Conservation (phyloP, 2,329 filamentous ascomycete species). For the Colletotrichum euphorbiae region DNA sequence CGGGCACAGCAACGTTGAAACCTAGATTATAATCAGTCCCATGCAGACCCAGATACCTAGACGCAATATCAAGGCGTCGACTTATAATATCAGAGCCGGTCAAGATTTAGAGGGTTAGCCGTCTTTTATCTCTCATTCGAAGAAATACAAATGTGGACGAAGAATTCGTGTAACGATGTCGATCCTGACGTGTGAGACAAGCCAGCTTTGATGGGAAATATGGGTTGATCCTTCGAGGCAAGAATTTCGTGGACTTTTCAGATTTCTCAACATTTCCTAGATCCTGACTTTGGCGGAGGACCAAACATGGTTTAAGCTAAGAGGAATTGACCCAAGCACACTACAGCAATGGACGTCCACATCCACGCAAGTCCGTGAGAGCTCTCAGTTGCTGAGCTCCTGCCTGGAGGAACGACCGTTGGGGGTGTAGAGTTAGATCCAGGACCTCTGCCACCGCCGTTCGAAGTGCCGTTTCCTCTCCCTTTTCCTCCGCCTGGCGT, state of each 20-base stretch:
- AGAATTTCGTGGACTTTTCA: too few species aligned
- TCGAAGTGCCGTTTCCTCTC: not conserved
- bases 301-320: constrained; percentile 7
- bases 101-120: too few species aligned
- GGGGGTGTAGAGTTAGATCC: constrained; percentile 13
- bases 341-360: constrained; percentile 14
- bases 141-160: too few species aligned
- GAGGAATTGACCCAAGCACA: constrained; percentile 25
- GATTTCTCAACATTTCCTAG: too few species aligned
- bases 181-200: too few species aligned
- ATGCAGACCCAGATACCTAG: not conserved
- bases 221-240: too few species aligned
- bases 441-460: not conserved
- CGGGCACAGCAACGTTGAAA: not conserved
- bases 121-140: too few species aligned
- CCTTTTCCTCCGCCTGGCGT: not conserved
- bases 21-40: constrained; percentile 4
- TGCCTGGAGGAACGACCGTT: not conserved
- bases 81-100: too few species aligned
- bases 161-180: too few species aligned
- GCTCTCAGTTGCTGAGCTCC: not conserved
- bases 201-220: too few species aligned
- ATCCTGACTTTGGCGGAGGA: not conserved
- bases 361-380: constrained; percentile 1
- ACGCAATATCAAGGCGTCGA: not conserved